phyloP scores from a whole-genome alignment of 306 rosid species.

The Macrotyloma uniflorum region DNA sequence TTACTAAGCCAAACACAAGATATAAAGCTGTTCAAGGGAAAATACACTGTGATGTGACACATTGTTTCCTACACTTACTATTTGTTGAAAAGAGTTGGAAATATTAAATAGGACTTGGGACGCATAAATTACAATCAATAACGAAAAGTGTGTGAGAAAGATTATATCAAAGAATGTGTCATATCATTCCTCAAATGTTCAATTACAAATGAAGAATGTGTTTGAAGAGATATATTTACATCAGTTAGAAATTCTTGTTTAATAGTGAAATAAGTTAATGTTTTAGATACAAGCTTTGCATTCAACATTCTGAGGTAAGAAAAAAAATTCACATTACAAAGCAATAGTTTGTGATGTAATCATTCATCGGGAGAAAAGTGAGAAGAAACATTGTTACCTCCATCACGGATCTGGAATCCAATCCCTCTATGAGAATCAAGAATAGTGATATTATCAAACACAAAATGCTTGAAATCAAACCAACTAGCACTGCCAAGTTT shows the following conservation, averaged over 20 bases:
- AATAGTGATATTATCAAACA: constrained; percentile 87
- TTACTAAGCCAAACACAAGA: background rate
- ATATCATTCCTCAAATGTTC: background rate
- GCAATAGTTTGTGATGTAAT: background rate
- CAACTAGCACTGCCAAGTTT: constrained; percentile 90
- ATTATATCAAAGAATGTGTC: background rate
- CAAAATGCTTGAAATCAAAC: constrained; percentile 68
- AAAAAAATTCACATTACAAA: background rate
- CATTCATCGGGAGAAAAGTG: background rate
- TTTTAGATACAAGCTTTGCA: constrained; percentile 2
- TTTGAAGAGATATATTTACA: background rate
- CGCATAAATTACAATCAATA: background rate
- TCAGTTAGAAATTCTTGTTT: background rate
- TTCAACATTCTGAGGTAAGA: constrained; percentile 17
- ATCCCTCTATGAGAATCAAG: constrained; percentile 90
- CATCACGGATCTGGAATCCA: constrained; percentile 91
- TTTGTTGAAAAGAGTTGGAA: background rate
- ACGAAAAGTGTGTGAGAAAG: background rate
- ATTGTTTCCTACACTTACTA: background rate
- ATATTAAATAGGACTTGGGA: background rate
- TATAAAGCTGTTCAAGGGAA: constrained; percentile 3
- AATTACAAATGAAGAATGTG: constrained; percentile 4
- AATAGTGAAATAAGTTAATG: background rate
- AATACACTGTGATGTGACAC: background rate
- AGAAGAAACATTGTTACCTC: constrained; percentile 57